Evolutionary conservation across 345 rosid genomes (phyloP), one percentile per base, ranked within the genome.

Genomic region (Pugionium cornutum): DNA sequence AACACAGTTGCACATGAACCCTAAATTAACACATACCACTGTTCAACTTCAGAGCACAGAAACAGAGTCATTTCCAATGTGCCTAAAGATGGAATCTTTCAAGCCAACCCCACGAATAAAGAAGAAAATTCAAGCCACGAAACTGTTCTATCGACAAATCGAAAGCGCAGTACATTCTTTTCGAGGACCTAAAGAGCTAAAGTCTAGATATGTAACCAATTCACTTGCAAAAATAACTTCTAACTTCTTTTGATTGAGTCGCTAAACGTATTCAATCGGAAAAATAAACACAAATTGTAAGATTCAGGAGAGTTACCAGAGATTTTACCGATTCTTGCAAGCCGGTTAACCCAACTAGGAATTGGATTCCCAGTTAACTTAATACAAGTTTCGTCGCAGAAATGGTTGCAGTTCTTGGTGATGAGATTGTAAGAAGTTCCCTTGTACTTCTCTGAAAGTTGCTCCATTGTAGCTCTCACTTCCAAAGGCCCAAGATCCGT

Each of bases 341-440:
- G 95, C 1, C 97, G 95, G 68, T 95, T 95, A 68, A 95, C 91
- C 99, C 97, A 91, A 44, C 79, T 87, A 4, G 99, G 97, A 52
- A 95, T 90, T 11, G 89, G 88, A 73, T 89, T 95, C 26, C 89
- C 92, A 2, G 96, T 80, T 41, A 95, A 72, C 57, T 75, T 81
- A 41, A 91, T 36, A 68, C 97, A 91, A 57, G 89, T 92, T 48
- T 85, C 91, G 7, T 95, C 82, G 80, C 97, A 95, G 78, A 95
- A 95, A 79, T 95, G 99, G 78, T 95, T 95, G 67, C 97, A 95
- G 68, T 91, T 95, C 80, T 91, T 95, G 51, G 96, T 85, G 49
- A 95, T 95, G 56, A 91, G 77, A 77, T 91, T 86, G 62, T 95
- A 91, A 5, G 91, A 88, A 74, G 84, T 87, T n/a, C 99, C 97